phyloP scores from a whole-genome alignment of 2,329 filamentous ascomycete genomes.

The Nannizziopsis arthrosporioides region DNA sequence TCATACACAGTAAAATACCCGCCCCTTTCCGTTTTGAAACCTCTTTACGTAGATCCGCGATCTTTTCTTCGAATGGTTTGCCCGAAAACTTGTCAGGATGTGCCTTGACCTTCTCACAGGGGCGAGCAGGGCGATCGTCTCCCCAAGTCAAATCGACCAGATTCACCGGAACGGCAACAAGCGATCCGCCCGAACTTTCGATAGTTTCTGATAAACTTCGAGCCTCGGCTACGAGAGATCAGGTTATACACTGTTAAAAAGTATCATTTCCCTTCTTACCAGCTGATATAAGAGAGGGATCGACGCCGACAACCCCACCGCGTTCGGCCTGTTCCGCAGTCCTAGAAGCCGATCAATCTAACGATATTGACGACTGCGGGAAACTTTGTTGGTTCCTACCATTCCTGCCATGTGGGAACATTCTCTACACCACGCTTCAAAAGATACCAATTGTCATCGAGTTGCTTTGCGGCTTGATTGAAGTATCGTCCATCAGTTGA shows the following conservation, averaged over 20 bases:
- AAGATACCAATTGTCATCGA: constrained; percentile 82
- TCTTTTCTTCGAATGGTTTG: constrained; percentile 70
- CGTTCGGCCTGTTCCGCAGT: constrained; percentile 70
- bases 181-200: constrained; percentile 66
- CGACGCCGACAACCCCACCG: constrained; percentile 80
- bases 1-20: constrained; percentile 66
- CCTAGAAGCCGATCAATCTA: constrained; percentile 27
- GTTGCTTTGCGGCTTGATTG: constrained; percentile 84
- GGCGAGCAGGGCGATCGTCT: constrained; percentile 56
- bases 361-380: neutral
- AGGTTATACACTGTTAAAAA: neutral
- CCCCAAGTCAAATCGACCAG: constrained; percentile 89
- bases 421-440: constrained; percentile 89
- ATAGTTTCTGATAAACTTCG: constrained; percentile 75
- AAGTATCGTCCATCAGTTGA: constrained; percentile 97
- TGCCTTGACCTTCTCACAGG: constrained; percentile 62
- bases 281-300: constrained; percentile 74
- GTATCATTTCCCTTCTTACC: constrained; percentile 27
- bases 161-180: constrained; percentile 67
- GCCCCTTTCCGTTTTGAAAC: constrained; percentile 78
- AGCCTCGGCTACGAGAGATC: constrained; percentile 42
- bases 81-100: constrained; percentile 64
- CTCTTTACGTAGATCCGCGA: constrained; percentile 78
- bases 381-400: constrained; percentile 45
- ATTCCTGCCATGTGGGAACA: constrained; percentile 95